Conservation (phyloP, 345 rosid genomes). For the Diplotaxis tenuifolia region DNA sequence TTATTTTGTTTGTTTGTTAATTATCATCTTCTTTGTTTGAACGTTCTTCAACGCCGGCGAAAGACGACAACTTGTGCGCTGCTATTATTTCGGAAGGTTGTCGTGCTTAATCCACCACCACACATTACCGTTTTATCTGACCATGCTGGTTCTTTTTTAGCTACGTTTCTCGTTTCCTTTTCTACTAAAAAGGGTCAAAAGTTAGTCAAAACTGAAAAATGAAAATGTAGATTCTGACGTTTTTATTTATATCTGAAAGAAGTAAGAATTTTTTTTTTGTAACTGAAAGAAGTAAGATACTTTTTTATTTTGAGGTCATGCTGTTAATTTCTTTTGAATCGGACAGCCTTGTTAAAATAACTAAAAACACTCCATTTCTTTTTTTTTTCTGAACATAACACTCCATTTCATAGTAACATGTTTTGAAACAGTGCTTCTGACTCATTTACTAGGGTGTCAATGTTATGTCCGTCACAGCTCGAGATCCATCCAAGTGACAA, state of each 20-base stretch:
- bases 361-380: background rate
- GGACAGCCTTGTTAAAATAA: background rate
- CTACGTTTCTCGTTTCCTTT: background rate
- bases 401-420: background rate
- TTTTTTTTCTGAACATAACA: no score
- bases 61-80: conserved; percentile 17
- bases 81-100: background rate
- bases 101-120: conserved; percentile 21
- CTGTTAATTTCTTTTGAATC: background rate
- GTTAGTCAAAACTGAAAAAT: background rate
- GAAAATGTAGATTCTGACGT: conserved; percentile 1
- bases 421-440: background rate
- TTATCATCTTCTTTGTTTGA: conserved; percentile 6
- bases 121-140: conserved; percentile 20
- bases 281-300: no score
- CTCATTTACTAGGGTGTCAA: background rate
- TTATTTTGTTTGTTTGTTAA: conserved; percentile 23
- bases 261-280: no score
- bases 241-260: conserved; percentile 2
- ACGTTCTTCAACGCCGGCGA: conserved; percentile 23
- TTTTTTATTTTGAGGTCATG: background rate
- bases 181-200: background rate
- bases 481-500: background rate
- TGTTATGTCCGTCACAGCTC: background rate
- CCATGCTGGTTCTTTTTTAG: background rate